Conservation (phyloP, 139 green algal species). For the Micractinium conductrix region DNA sequence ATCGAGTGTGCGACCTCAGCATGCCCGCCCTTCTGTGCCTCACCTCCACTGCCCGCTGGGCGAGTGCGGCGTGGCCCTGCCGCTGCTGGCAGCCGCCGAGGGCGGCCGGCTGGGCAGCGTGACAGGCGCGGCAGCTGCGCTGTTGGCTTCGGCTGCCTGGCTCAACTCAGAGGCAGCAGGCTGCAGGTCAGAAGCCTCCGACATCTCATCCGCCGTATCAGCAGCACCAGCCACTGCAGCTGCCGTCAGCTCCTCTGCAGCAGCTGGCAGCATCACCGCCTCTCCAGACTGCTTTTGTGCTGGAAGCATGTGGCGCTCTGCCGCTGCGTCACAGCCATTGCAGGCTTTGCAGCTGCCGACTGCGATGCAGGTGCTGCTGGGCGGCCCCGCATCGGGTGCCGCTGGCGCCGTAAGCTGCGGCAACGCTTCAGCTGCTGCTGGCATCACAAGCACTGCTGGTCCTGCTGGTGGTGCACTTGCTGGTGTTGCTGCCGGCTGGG, state of each 20-base stretch:
- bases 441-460: neutral
- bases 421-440: neutral
- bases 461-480: neutral
- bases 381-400: neutral
- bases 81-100: conserved; percentile 12
- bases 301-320: neutral
- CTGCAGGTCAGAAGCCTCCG: neutral
- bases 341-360: neutral
- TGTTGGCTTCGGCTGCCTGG: too few species aligned
- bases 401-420: neutral
- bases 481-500: neutral
- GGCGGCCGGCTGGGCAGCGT: neutral
- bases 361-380: neutral
- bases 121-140: neutral
- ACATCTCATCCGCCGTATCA: too few species aligned
- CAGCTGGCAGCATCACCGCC: too few species aligned
- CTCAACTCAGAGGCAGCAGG: too few species aligned
- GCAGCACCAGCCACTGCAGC: neutral
- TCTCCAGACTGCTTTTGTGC: too few species aligned
- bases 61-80: neutral
- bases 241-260: neutral
- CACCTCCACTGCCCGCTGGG: neutral
- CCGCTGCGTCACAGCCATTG: too few species aligned
- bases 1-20: too few species aligned
- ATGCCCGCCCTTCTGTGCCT: too few species aligned